Evolutionary conservation across 306 rosid genomes (phyloP).

Genomic region (Acacia acuminata): DNA sequence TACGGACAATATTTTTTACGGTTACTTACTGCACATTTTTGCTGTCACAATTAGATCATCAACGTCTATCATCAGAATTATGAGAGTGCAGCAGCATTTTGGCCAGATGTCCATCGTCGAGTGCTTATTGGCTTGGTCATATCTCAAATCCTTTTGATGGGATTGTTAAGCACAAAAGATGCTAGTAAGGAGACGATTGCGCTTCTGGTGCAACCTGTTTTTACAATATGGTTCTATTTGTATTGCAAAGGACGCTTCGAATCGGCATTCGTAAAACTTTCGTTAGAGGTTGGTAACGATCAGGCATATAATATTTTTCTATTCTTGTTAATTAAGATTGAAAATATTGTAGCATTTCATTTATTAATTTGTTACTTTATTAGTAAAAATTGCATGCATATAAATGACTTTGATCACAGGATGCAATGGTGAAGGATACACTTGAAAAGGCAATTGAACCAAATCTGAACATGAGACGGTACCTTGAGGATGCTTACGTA

Average conservation of each 20-base stretch:
- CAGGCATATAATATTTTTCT: background rate
- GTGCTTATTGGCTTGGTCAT: conserved; percentile 66
- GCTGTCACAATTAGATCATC: conserved; percentile 56
- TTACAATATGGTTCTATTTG: conserved; percentile 77
- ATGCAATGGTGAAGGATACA: conserved; percentile 93
- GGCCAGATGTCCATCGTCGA: conserved; percentile 88
- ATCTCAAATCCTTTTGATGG: conserved; percentile 77
- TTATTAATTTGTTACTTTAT: background rate
- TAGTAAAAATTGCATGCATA: too few species aligned
- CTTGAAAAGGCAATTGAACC: conserved; percentile 82
- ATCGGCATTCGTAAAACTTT: conserved; percentile 68
- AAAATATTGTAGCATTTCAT: background rate
- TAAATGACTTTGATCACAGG: conserved; percentile 47
- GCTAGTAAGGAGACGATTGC: conserved; percentile 47
- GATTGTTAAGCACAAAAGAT: conserved; percentile 74
- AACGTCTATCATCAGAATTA: conserved; percentile 83
- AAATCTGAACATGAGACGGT: conserved; percentile 62
- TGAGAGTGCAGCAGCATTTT: conserved; percentile 90
- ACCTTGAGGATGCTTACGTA: conserved; percentile 68
- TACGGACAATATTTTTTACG: background rate
- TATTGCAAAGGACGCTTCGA: conserved; percentile 91
- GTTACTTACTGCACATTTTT: conserved; percentile 2
- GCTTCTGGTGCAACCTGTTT: conserved; percentile 69
- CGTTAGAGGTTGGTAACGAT: conserved; percentile 62
- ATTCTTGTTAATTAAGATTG: background rate